A percentile compares a stretch with the other conserved stretches of the same genome.
Conservation (phyloP, 176 grass and related monocot species). For the Rhipidocladum racemiflorum region DNA sequence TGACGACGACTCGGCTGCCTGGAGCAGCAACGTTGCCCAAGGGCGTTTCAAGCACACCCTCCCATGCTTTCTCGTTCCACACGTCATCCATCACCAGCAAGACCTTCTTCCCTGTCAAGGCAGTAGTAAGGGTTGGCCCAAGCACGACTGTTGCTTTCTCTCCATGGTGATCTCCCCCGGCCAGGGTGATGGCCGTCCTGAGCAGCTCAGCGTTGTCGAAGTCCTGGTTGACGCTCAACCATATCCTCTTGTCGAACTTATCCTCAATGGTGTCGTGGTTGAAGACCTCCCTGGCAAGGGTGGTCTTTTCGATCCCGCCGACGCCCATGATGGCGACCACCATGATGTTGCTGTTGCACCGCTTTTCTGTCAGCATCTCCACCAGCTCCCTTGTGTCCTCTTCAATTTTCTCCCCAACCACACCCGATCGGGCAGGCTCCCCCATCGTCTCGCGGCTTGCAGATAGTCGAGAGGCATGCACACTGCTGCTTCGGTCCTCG, state of each 20-base stretch:
- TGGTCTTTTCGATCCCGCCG: background rate
- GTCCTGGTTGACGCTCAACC: background rate
- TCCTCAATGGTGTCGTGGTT: background rate
- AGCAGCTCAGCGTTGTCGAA: background rate
- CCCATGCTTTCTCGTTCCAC: constrained; percentile 21
- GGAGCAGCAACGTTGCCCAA: background rate
- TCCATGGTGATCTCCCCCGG: background rate
- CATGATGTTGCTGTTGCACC: no score
- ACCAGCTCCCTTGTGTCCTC: constrained; percentile 6
- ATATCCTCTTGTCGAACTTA: background rate
- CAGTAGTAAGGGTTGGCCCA: background rate
- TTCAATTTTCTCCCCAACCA: constrained; percentile 12
- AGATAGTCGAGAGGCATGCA: background rate
- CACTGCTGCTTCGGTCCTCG: no score
- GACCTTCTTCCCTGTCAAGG: background rate
- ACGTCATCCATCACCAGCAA: constrained; percentile 43
- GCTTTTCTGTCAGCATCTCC: background rate
- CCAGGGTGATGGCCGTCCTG: background rate
- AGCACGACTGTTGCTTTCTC: background rate
- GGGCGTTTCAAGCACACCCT: background rate
- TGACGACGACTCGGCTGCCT: constrained; percentile 1
- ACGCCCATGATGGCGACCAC: background rate
- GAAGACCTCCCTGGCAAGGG: background rate
- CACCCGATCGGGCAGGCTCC: background rate
- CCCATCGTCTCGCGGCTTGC: background rate